Base-by-base conservation (phyloP, 352 stramenopile species). In the Phytophthora brassicae region DNA sequence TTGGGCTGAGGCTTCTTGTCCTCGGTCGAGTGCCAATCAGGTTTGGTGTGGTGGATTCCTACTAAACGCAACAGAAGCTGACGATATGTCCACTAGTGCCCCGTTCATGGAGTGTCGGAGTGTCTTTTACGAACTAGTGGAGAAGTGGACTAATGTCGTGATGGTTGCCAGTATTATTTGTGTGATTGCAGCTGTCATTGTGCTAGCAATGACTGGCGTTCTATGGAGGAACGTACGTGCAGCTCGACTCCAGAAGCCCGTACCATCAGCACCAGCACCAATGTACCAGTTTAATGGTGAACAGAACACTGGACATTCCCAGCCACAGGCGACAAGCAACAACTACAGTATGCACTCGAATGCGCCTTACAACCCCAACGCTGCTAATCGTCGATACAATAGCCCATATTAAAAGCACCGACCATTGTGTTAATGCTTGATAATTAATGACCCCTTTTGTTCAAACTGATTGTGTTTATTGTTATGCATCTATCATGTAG, bases 1-100 rank as follows among this genome's bases (percentile, higher is more conserved):
- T 48, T 95, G 86, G 86, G 68, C 79, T 3, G 66, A 86, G 46
- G 49, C 75, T 0, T 68, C 81, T 9, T 95, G 86, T 61, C 72
- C 70, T 22, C 72, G 75, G 22, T 79, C 72, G 9, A 62, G 65
- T 31, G 35, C 62, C 36, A 92, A 89, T 52, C 74, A 89, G 64
- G 20, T 79, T 52, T 95, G 84, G 84, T 95, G 86, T 44, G 79
- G 78, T 39, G 50, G 64, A 17, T 88, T 92, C 60, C 64, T 95
- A 49, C 50, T 89, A 29, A 80, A 74, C 51, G 64, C 70, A 5
- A 87, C 74, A 11, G 44, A 38, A 6, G 71, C 63, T 13, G 73
- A 77, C 51, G 67, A 74, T 33, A 79, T 77, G 66, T 74, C 60
- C 8, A 68, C 35, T 12, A 76, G 42, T 17, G 70, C 83, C 9